phyloP scores from a whole-genome alignment of 2,329 filamentous ascomycete genomes.

The Calonectria hawksworthii region DNA sequence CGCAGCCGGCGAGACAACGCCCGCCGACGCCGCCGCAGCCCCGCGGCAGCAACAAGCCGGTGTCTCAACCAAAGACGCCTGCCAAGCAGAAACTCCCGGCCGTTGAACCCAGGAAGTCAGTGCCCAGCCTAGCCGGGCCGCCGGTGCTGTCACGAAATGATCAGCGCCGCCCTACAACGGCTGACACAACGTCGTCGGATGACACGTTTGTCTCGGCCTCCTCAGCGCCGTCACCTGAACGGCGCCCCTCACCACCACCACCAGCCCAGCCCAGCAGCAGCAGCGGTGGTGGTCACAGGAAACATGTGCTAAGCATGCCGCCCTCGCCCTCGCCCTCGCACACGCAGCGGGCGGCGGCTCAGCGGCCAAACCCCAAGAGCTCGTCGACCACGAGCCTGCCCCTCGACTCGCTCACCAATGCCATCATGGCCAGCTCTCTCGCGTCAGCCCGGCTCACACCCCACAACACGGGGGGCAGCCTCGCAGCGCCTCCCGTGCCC shows the following conservation, averaged over 20 bases:
- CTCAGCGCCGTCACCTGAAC: constrained; percentile 51
- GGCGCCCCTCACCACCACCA: constrained; percentile 43
- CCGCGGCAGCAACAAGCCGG: constrained; percentile 44
- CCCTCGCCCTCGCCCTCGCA: constrained; percentile 47
- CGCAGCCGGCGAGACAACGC: constrained; percentile 37
- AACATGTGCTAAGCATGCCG: constrained; percentile 44
- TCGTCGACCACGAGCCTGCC: constrained; percentile 59
- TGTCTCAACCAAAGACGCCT: constrained; percentile 26
- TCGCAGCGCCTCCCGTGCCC: constrained; percentile 54
- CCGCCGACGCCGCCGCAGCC: constrained; percentile 56
- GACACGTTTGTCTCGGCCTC: constrained; percentile 62
- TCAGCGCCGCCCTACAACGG: constrained; percentile 37
- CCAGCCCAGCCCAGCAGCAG: too few species aligned
- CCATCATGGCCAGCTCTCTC: constrained; percentile 81
- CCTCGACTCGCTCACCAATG: constrained; percentile 77
- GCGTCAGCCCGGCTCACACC: constrained; percentile 72
- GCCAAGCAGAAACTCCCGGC: constrained; percentile 13
- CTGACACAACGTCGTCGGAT: constrained; percentile 56
- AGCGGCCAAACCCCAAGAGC: constrained; percentile 44
- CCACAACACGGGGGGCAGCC: constrained; percentile 54
- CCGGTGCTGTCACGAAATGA: constrained; percentile 27
- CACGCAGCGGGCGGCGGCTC: constrained; percentile 50
- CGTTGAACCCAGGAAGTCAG: constrained; percentile 30
- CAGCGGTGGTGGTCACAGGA: too few species aligned
- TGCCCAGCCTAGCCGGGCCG: constrained; percentile 27